A percentile compares a stretch with the other conserved stretches of the same genome.
phyloP scores from a whole-genome alignment of 2,329 filamentous ascomycete species.

The Nannizziopsis barbatae region DNA sequence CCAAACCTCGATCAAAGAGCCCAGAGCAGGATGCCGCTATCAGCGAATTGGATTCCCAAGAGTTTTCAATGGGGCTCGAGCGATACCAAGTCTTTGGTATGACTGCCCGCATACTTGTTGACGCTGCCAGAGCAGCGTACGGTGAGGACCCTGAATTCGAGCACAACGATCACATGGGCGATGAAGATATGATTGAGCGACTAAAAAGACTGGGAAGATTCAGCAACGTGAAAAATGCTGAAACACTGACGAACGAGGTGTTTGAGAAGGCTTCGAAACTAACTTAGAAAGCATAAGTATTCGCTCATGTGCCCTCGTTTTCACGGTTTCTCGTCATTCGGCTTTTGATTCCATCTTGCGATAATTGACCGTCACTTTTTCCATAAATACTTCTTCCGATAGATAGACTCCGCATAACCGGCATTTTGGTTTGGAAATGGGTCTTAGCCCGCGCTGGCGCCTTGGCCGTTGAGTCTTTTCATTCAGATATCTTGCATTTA shows the following conservation, averaged over 20 bases:
- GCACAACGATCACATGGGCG: conserved; percentile 52
- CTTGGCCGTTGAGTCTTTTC: too few relatives aligned
- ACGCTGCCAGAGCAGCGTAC: conserved; percentile 77
- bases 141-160: conserved; percentile 75
- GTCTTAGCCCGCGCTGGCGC: too few relatives aligned
- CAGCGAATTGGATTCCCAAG: conserved; percentile 35
- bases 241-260: conserved; percentile 43
- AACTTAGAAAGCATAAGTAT: conserved; percentile 10
- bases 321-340: neutral
- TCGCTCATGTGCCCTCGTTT: neutral
- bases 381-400: neutral
- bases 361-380: neutral
- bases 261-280: conserved; percentile 43
- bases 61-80: conserved; percentile 37
- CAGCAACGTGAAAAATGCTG: conserved; percentile 40
- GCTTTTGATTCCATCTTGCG: neutral
- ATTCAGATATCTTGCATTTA: neutral
- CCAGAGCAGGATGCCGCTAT: conserved; percentile 34
- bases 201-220: conserved; percentile 48
- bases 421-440: too few relatives aligned
- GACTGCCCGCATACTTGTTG: conserved; percentile 82
- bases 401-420: too few relatives aligned
- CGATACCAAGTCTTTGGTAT: conserved; percentile 87
- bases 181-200: conserved; percentile 53
- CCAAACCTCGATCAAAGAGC: conserved; percentile 41